phyloP scores from a whole-genome alignment of 1,139 yeast genomes.

The Casaregolazyma suthepensis region DNA sequence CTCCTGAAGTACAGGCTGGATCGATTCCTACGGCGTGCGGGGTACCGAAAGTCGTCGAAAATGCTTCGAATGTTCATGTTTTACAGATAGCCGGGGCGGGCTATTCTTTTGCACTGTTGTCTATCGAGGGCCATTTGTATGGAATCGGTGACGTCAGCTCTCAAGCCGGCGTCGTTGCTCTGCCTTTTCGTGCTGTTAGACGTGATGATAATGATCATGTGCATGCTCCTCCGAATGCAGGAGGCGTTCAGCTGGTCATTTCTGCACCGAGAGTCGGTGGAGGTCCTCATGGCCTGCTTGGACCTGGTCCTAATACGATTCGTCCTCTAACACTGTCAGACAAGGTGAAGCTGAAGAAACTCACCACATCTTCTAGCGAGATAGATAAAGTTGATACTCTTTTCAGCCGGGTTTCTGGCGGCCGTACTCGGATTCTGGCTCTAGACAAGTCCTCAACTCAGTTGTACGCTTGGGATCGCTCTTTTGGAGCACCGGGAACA shows the following conservation, averaged over 20 bases:
- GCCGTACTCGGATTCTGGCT: slow-evolving; percentile 62
- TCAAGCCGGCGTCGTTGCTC: not conserved
- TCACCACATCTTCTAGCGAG: not conserved
- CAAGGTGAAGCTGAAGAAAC: not conserved
- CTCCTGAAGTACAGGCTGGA: slow-evolving; percentile 23
- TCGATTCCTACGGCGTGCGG: slow-evolving; percentile 5
- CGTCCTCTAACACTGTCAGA: not conserved
- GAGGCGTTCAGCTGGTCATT: slow-evolving; percentile 8
- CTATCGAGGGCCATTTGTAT: slow-evolving; percentile 22
- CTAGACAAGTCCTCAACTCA: slow-evolving; percentile 43
- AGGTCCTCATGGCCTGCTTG: not conserved
- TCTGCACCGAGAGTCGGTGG: slow-evolving; percentile 1
- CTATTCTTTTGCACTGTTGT: slow-evolving; percentile 53
- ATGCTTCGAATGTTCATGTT: slow-evolving; percentile 37
- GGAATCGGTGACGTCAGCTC: slow-evolving; percentile 22
- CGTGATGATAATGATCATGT: not conserved
- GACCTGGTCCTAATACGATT: not conserved
- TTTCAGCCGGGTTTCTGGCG: slow-evolving; percentile 27
- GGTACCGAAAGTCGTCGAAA: slow-evolving; percentile 24
- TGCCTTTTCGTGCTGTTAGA: not conserved
- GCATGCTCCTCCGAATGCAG: not conserved
- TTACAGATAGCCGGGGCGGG: slow-evolving; percentile 63
- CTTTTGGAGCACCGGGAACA: slow-evolving; percentile 38
- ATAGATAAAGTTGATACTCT: not conserved
- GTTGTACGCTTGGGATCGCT: slow-evolving; percentile 58